Evolutionary conservation across 176 grass and related monocot genomes (phyloP).

Genomic region (Calamus simplicifolius): DNA sequence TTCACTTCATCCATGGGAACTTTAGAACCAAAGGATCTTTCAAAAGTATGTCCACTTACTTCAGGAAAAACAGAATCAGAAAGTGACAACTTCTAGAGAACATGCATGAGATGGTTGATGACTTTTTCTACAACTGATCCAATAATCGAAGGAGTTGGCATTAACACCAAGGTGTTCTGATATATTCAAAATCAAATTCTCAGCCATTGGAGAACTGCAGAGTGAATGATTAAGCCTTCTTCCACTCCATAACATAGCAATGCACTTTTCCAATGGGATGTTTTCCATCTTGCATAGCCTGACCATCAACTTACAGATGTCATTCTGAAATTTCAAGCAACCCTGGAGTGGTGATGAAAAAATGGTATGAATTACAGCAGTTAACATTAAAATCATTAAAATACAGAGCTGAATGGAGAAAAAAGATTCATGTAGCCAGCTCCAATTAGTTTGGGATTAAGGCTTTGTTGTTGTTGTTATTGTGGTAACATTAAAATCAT

Average conservation of each 20-base stretch:
- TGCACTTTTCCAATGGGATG: conserved; percentile 43
- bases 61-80: conserved; percentile 31
- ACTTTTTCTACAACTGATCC: conserved; percentile 53
- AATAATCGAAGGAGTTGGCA: conserved; percentile 43
- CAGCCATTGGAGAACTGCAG: conserved; percentile 56
- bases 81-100: conserved; percentile 53
- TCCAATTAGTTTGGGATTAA: too few relatives aligned
- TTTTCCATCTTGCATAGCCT: conserved; percentile 52
- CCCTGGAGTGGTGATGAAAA: conserved; percentile 39
- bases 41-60: conserved; percentile 18
- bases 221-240: conserved; percentile 66
- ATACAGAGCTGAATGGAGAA: too few relatives aligned
- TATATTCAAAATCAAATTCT: conserved; percentile 41
- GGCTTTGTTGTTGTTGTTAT: too few relatives aligned
- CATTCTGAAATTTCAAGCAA: conserved; percentile 60
- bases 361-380: conserved; percentile 2
- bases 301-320: conserved; percentile 60
- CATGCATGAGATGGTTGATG: conserved; percentile 34
- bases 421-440: too few relatives aligned
- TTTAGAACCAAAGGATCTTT: conserved; percentile 28
- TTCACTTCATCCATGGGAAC: conserved; percentile 38
- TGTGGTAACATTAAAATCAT: too few relatives aligned
- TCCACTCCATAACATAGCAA: conserved; percentile 41
- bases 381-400: too few relatives aligned
- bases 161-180: conserved; percentile 35